Evolutionary conservation across 306 rosid species (phyloP), one percentile per base, ranked within the genome.

Genomic region (Quercus aquifolioides): DNA sequence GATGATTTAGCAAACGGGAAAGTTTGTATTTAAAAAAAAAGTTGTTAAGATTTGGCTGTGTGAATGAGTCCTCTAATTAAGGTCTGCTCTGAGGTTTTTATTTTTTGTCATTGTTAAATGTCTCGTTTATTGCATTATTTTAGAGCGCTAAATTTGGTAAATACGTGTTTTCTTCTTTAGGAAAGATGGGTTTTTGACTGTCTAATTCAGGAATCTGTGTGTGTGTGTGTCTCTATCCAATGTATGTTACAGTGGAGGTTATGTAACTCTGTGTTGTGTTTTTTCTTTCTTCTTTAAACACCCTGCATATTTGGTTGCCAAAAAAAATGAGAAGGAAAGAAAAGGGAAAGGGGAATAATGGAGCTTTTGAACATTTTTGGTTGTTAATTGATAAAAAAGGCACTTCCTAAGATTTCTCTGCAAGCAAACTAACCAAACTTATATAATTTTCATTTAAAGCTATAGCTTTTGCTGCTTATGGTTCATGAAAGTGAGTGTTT

Each of bases 141-240:
- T 76, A 62, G 72, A 18, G 20, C 52, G 64, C 78, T 83, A 78
- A 55, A 75, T 80, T 85, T 80, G 82, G 85, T 19, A 71, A 85
- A 82, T 25, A 21, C 79, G 73, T 52, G 83, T 77, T 71, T 75
- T 57, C 65, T 76, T 73, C 64, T 25, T 57, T 65, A 18, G 74
- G 87, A 60, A 73, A 77, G 68, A 58, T 83, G 56, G 69, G 43
- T 51, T 51, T 74, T 76, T 38, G 31, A 70, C 21, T 31, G 15
- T 78, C 21, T 35, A 49, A 65, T 77, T 77, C 49, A 55, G 74
- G 41, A 59, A n/a, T 58, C 72, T n/a, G 15, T 7, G 64, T 17
- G 31, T 80, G 87, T 7, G 65, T 17, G 31, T 80, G 87, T 87
- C 84, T 76, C 1, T 18, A 19, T 87, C 77, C 89, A 80, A 81